These are phyloP conservation scores for Solanum clarkiae DNA, from an alignment of 257 asterid species.

Conservation along the genomic window DNA sequence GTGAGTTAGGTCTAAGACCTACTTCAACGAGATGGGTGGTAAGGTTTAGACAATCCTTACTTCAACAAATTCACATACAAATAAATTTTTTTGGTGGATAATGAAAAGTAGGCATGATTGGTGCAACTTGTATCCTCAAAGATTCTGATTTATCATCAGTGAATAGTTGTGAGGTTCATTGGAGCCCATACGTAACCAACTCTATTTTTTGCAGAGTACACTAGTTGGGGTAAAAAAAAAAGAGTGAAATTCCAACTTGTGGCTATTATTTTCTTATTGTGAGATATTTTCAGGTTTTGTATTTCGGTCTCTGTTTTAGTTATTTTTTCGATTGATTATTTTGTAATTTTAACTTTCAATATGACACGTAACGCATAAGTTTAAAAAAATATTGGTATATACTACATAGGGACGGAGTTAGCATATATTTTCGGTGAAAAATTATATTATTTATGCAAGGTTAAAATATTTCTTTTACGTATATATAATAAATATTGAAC, in stretches of 20 bases:
- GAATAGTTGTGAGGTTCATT: neutral
- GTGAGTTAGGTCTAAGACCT: no score
- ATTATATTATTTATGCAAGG: no score
- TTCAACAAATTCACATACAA: no score
- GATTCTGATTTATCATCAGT: neutral
- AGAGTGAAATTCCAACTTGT: neutral
- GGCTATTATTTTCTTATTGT: neutral
- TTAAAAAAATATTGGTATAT: no score
- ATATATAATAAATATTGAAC: no score
- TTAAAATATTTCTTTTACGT: no score
- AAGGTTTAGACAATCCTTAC: no score
- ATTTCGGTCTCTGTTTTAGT: neutral
- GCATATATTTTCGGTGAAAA: no score
- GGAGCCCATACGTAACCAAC: neutral
- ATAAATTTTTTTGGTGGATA: neutral
- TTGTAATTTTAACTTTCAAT: neutral
- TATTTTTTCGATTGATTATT: neutral
- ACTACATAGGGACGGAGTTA: no score
- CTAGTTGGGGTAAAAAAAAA: neutral
- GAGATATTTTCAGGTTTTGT: neutral
- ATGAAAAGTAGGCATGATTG: neutral
- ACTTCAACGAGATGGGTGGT: no score
- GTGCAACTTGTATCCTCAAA: neutral
- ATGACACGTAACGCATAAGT: no score
- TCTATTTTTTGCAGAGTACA: neutral